Conservation (phyloP, 1,284 basidiomycete species). For the Malassezia yamatoensis region DNA sequence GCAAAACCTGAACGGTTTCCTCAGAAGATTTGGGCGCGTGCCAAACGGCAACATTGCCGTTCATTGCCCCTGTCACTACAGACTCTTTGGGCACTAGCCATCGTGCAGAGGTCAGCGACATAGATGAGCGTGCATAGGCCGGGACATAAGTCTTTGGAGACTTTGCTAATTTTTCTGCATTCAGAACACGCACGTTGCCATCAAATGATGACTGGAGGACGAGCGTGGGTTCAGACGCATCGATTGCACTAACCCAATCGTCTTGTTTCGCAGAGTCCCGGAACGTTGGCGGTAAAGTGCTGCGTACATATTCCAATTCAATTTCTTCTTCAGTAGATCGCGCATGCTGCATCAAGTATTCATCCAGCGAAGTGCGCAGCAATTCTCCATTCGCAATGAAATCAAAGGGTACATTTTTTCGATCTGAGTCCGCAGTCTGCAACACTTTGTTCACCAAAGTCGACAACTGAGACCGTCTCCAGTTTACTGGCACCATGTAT, state of each 20-base stretch:
- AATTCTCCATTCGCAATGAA: constrained; percentile 78
- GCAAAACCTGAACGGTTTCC: constrained; percentile 6
- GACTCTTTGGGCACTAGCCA: constrained; percentile 50
- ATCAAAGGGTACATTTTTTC: constrained; percentile 72
- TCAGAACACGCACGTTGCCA: constrained; percentile 35
- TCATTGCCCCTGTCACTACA: constrained; percentile 68
- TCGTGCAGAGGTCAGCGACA: constrained; percentile 62
- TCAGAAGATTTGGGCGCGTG: constrained; percentile 8
- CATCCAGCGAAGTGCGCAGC: constrained; percentile 62
- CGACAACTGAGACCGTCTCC: constrained; percentile 91
- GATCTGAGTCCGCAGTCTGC: constrained; percentile 51
- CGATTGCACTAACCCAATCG: constrained; percentile 84
- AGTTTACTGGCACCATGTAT: constrained; percentile 82
- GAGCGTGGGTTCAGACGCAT: constrained; percentile 58
- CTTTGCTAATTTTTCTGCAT: constrained; percentile 19
- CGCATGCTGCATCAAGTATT: constrained; percentile 68
- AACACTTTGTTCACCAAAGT: constrained; percentile 94
- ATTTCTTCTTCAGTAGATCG: constrained; percentile 66
- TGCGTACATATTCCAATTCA: constrained; percentile 87
- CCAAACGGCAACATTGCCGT: constrained; percentile 56
- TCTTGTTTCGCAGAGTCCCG: constrained; percentile 73
- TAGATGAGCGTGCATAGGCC: constrained; percentile 25
- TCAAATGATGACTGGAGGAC: constrained; percentile 51
- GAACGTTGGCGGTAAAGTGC: constrained; percentile 75
- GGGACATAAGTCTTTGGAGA: constrained; percentile 27